Base-by-base conservation (phyloP, 352 stramenopile genomes). In the Phytophthora chlamydospora region DNA sequence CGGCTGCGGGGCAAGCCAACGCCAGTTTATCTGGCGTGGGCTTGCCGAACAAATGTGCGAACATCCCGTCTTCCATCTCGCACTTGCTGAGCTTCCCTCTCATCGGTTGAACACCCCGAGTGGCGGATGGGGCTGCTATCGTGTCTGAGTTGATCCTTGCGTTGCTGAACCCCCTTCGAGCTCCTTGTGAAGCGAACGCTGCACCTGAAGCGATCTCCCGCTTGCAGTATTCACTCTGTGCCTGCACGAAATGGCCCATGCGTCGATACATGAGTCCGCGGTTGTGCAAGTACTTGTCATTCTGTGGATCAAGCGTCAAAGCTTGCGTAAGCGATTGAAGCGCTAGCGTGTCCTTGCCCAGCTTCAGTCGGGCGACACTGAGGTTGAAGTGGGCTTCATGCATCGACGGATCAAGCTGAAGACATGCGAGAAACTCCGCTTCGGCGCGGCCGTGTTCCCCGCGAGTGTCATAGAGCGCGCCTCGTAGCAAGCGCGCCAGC, bases 361-460 rank as follows among this genome's bases (percentile, higher is more conserved):
- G 62, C 44, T 88, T 85, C 7, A 88, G 62, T 33, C 58, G 43
- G 14, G 70, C 70, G 13, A 88, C 78, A 51, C 78, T 85, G 14
- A 83, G 66, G 21, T 88, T 85, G 50, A 89, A 92, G 43, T 83
- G 59, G 27, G 83, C 80, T 56, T 92, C 70, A 49, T 92, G 83
- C 44, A 90, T 68, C 13, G 42, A 41, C 32, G 78, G 58, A 51
- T 92, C 78, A 11, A 88, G 53, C 24, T 63, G 41, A 13, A 89
- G 27, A 24, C 62, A 73, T 0, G 61, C 55, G 2, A 76, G 58
- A 45, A 92, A 90, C 34, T 82, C 69, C 8, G 48, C 48, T 59
- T 90, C 79, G 19, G 80, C 83, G 12, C 51, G 55, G 9, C 17
- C 45, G 35, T 80, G 73, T 6, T 89, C 52, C 2, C 79, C 80